Percentiles rank a stretch among this genome's conserved stretches.
Evolutionary conservation across 2,329 filamentous ascomycete species (phyloP).

Genomic region (Fusarium subglutinans): DNA sequence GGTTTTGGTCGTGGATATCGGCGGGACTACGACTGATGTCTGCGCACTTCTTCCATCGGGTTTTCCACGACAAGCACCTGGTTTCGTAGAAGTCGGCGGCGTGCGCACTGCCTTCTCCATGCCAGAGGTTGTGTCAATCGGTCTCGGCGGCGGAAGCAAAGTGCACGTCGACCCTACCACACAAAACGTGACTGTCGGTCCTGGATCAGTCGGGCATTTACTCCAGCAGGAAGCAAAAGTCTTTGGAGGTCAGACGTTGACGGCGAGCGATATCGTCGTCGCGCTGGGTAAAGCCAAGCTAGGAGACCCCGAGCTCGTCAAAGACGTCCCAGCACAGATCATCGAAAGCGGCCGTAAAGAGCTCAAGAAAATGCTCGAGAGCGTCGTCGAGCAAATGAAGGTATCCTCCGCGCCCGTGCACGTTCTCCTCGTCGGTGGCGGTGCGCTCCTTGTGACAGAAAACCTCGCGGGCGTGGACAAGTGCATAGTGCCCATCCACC

Average conservation of each 20-base stretch:
- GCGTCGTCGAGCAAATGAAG: conserved; percentile 65
- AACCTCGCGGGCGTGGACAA: conserved; percentile 59
- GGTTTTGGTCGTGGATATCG: conserved; percentile 65
- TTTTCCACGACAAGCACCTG: conserved; percentile 67
- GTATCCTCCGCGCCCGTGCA: conserved; percentile 61
- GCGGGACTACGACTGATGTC: conserved; percentile 70
- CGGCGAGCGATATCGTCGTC: conserved; percentile 62
- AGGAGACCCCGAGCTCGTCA: conserved; percentile 44
- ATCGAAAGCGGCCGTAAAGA: conserved; percentile 42
- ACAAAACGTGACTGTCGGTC: conserved; percentile 57
- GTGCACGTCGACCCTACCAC: conserved; percentile 38
- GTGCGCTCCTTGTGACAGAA: conserved; percentile 61
- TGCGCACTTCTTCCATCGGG: conserved; percentile 66
- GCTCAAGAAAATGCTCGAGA: conserved; percentile 59
- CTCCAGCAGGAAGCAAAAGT: conserved; percentile 58
- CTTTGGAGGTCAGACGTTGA: conserved; percentile 64
- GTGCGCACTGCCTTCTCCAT: conserved; percentile 68
- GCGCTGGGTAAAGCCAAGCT: conserved; percentile 46
- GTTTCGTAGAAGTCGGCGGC: conserved; percentile 66
- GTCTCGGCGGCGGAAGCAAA: conserved; percentile 63
- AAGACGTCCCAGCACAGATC: conserved; percentile 31
- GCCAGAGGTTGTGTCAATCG: conserved; percentile 65
- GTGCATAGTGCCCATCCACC: conserved; percentile 60
- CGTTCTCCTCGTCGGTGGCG: conserved; percentile 67
- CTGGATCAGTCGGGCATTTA: conserved; percentile 64